Base-by-base conservation (phyloP, 805 yeast species). In the Saturnispora hagleri region DNA sequence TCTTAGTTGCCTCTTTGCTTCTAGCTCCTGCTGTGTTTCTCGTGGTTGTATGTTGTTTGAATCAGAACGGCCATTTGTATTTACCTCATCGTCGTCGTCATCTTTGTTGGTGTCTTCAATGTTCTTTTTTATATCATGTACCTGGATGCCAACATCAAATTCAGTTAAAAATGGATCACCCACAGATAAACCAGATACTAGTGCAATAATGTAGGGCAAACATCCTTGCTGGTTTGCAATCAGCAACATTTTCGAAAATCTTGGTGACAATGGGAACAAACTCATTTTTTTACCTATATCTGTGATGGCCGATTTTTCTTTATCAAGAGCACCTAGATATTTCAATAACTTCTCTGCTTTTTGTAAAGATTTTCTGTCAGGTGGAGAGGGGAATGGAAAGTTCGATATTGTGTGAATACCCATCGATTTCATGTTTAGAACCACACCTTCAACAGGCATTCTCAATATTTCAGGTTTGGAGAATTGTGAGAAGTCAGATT, bases 381-480 rank as follows among this genome's bases (percentile, higher is more conserved):
- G 97, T 2, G 96, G 87, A 0, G 98, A 90, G 4, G 98, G 69
- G 69, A 93, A 93, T 35, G 99, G 99, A 72, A 93, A 93, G 61
- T 93, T 91, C 22, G 81, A 71, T 36, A 93, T 84, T 50, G 86
- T 86, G 64, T 87, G 93, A 55, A 93, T 90, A 2, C 97, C 97
- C 96, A 93, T 93, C 57, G 91, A 80, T 68, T 93, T 93, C 99
- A 93, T 93, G 46, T 86, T 86, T 59, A 93, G 69, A 0, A 93
- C 95, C n/a, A 93, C 85, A 65, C 96, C 89, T 64, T 93, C 99
- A 35, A 89, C 89, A 0, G 99, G 98, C 95, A 89, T 90, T 57
- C 98, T 74, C 53, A 87, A 70, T 45, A 93, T 90, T 65, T 93
- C 99, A 0, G 99, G 98, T 51, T 73, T 74, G 10, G 93, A 76